Evolutionary conservation across 805 yeast species (phyloP).

Genomic region (Wickerhamomyces chaumierensis): DNA sequence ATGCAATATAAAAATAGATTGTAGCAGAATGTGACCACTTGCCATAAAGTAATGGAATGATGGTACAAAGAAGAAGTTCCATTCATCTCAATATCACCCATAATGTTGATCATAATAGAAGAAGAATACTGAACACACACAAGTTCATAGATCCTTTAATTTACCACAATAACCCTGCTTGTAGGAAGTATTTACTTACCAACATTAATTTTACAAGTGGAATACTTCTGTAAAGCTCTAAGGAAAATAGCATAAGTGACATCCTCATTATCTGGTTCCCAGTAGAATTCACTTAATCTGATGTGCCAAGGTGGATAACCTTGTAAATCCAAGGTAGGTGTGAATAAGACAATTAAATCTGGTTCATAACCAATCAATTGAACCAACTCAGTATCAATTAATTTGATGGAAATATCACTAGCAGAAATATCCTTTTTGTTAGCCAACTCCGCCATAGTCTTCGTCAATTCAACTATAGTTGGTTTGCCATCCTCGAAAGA

Average conservation of each 20-base stretch:
- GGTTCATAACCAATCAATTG: conserved; percentile 88
- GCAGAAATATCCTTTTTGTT: conserved; percentile 45
- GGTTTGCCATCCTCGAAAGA: conserved; percentile 80
- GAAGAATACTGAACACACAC: too few relatives aligned
- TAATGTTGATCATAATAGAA: too few relatives aligned
- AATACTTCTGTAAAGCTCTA: conserved; percentile 62
- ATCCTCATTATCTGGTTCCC: conserved; percentile 77
- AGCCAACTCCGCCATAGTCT: conserved; percentile 72
- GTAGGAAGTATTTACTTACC: conserved; percentile 53
- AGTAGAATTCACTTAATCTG: conserved; percentile 78
- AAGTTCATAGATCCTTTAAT: too few relatives aligned
- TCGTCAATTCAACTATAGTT: conserved; percentile 79
- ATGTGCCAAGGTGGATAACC: conserved; percentile 99
- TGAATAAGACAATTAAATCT: conserved; percentile 73
- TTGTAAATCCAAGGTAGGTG: conserved; percentile 79
- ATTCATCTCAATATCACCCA: too few relatives aligned
- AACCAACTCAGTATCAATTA: conserved; percentile 62
- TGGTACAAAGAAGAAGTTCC: too few relatives aligned
- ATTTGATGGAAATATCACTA: conserved; percentile 60
- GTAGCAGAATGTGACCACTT: too few relatives aligned
- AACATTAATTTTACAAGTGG: conserved; percentile 76
- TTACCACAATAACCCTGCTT: too few relatives aligned
- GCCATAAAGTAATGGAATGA: too few relatives aligned
- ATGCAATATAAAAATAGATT: too few relatives aligned
- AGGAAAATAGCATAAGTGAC: conserved; percentile 78